phyloP scores from a whole-genome alignment of 305 asterid genomes.

The Fraxinus greggii region DNA sequence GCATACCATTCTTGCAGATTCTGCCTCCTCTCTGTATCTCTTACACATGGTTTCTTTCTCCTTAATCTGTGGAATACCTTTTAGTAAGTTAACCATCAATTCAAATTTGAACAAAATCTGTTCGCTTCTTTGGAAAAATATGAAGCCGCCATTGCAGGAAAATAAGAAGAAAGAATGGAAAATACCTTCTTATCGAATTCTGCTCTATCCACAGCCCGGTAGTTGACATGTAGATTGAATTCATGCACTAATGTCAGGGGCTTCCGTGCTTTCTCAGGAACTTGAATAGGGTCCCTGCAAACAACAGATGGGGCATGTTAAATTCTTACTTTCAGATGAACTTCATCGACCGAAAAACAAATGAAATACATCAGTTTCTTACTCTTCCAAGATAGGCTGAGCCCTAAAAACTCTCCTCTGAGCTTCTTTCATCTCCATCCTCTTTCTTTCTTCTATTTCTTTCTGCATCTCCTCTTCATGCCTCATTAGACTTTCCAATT shows the following conservation, averaged over 20 bases:
- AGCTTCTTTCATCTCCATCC: conserved; percentile 69
- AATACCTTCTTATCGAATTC: conserved; percentile 85
- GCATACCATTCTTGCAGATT: conserved; percentile 68
- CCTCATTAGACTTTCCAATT: conserved; percentile 69
- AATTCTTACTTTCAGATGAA: background rate
- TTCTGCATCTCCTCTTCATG: conserved; percentile 83
- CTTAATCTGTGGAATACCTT: conserved; percentile 49
- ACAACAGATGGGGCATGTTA: background rate
- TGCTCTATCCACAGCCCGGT: conserved; percentile 76
- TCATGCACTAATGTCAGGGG: conserved; percentile 84
- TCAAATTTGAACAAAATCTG: background rate
- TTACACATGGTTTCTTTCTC: conserved; percentile 77
- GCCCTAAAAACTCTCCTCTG: conserved; percentile 77
- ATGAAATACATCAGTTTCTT: background rate
- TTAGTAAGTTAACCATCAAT: conserved; percentile 22
- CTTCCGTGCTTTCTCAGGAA: conserved; percentile 63
- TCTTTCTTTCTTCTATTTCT: conserved; percentile 73
- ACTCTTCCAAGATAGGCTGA: conserved; percentile 76
- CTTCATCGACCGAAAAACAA: background rate
- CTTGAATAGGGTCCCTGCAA: conserved; percentile 89
- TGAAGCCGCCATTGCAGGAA: background rate
- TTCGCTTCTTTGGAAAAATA: background rate
- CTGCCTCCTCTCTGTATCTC: conserved; percentile 87
- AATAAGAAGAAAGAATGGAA: background rate
- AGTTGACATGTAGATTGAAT: conserved; percentile 66